Evolutionary conservation across 1,139 yeast genomes (phyloP).

Genomic region (Yamadazyma epiphylla): DNA sequence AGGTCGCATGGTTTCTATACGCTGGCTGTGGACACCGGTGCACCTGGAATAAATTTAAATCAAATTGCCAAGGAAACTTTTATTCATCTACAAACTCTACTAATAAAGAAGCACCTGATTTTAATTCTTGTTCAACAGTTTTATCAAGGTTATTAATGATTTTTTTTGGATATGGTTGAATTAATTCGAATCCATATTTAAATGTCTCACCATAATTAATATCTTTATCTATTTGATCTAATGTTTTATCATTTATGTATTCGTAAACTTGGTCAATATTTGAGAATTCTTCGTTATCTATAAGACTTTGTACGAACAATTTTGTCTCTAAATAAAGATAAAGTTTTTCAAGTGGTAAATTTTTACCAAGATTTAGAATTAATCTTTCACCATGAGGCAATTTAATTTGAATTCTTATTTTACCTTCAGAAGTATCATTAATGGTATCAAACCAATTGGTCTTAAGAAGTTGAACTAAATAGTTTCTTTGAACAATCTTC

Average conservation of each 20-base stretch:
- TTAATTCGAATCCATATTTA: conserved; percentile 27
- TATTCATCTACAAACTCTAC: conserved; percentile 29
- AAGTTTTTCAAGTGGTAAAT: conserved; percentile 52
- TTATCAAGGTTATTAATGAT: conserved; percentile 20
- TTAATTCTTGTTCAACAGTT: conserved; percentile 22
- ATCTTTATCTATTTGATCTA: conserved; percentile 11
- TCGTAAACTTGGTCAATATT: conserved; percentile 4
- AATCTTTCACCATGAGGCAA: conserved; percentile 59
- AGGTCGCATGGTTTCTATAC: background rate
- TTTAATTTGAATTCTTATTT: conserved; percentile 32
- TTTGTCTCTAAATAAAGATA: conserved; percentile 61
- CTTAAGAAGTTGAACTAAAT: conserved; percentile 11
- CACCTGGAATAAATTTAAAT: too few species aligned
- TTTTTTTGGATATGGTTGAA: conserved; percentile 44
- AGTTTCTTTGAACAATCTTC: conserved; percentile 9
- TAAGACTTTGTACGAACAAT: conserved; percentile 17
- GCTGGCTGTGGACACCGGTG: too few species aligned
- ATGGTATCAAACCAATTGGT: conserved; percentile 14
- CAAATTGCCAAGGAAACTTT: too few species aligned
- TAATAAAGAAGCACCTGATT: conserved; percentile 37
- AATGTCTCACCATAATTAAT: conserved; percentile 15
- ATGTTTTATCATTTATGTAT: conserved; percentile 7
- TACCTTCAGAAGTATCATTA: conserved; percentile 9
- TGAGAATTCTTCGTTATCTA: conserved; percentile 10
- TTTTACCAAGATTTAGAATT: conserved; percentile 40